Conservation (phyloP, 306 rosid genomes). For the Macrotyloma uniflorum region DNA sequence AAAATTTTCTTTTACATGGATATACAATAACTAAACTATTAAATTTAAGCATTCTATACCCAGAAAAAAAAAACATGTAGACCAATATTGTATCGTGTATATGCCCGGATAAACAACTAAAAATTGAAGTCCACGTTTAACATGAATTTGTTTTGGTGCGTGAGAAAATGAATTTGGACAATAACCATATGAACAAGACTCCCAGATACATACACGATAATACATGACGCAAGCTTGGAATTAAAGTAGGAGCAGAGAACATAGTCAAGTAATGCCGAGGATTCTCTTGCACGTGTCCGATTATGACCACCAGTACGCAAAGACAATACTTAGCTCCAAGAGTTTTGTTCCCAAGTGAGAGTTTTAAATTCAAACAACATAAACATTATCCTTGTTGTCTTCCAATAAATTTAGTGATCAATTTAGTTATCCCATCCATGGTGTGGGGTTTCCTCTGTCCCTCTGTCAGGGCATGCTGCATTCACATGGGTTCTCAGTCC, state of each 20-base stretch:
- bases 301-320: not conserved
- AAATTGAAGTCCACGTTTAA: not conserved
- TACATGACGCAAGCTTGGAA: not conserved
- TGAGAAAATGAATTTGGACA: constrained; percentile 35
- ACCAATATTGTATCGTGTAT: not conserved
- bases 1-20: no score
- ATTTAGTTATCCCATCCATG: not conserved
- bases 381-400: not conserved
- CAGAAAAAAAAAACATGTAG: not conserved
- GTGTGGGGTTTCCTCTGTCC: not conserved
- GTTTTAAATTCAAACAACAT: not conserved
- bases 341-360: not conserved
- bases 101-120: no score
- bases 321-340: not conserved
- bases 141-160: not conserved
- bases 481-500: constrained; percentile 16
- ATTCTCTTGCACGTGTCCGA: not conserved
- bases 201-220: not conserved
- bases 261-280: not conserved
- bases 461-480: not conserved
- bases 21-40: no score
- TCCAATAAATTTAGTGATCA: not conserved
- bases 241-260: constrained; percentile 1
- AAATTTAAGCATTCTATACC: not conserved
- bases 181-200: not conserved